Base-by-base conservation (phyloP, 177 flowering plant genomes). In the Vitis hybrid region DNA sequence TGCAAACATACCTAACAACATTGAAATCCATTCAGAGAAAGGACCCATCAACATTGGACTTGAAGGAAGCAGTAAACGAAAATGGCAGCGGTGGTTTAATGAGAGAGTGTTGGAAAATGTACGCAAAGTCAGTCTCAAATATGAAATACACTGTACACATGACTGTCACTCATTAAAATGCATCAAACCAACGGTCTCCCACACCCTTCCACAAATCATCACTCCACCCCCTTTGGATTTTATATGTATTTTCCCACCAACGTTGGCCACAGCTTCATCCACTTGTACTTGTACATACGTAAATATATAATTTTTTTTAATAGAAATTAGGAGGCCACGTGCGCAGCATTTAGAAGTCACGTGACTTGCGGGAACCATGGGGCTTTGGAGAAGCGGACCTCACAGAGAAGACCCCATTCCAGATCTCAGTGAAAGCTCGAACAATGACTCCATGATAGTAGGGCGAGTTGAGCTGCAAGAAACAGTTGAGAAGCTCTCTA, bases 351-450 rank as follows among this genome's bases (percentile, higher is more conserved):
- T 31, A 51, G 59, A 67, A 67, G 67, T 83, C 87, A 80, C 85
- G 86, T 77, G 86, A 72, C 79, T 52, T 68, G 59, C 65, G 49
- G 19, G 74, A 51, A 38, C 9, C 61, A 11, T 49, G 70, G 47
- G 51, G 77, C 12, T 49, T 55, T 62, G 68, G 47, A 1, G 74
- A 60, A 52, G 56, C 56, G 14, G 52, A 13, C 64, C 57, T 73
- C 33, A 61, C 77, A 0, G 88, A 78, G 77, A 78, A 86, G 12
- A 87, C 82, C 0, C 84, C 86, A 50, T 87, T 82, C 90, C 91
- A 89, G 68, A 87, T 89, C 85, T 89, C 91, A 6, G 89, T 78
- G 73, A 89, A 89, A 31, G 86, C 93, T 33, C 82, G 75, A 28
- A 89, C 77, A n/a, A 89, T 89, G 18, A 79, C 69, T 2, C 84